phyloP scores from a whole-genome alignment of 2,329 filamentous ascomycete species.

The Colletotrichum navitas region DNA sequence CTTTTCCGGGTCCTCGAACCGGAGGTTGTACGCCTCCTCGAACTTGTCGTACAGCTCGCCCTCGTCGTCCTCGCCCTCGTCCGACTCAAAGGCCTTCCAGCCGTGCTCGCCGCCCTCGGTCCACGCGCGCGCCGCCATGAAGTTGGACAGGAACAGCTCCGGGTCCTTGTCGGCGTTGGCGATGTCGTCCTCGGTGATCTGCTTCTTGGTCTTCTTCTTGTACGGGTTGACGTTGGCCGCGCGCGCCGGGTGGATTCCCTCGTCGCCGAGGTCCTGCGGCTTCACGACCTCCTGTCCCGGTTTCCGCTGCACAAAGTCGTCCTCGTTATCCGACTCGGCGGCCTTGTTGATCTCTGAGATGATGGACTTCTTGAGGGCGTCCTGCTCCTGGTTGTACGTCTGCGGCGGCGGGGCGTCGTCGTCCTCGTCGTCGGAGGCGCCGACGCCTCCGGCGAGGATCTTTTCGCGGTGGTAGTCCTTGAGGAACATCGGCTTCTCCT shows the following conservation, averaged over 20 bases:
- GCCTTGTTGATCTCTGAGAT: constrained; percentile 83
- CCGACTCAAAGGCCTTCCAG: constrained; percentile 90
- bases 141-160: constrained; percentile 94
- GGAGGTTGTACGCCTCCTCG: constrained; percentile 93
- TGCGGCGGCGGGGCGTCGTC: constrained; percentile 61
- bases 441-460: constrained; percentile 78
- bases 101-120: constrained; percentile 72
- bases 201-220: constrained; percentile 54
- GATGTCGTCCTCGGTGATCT: constrained; percentile 72
- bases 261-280: constrained; percentile 44
- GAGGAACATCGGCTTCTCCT: constrained; percentile 87
- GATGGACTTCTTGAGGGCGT: constrained; percentile 81
- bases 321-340: constrained; percentile 64
- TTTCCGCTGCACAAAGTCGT: constrained; percentile 83
- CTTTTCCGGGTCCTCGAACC: constrained; percentile 92
- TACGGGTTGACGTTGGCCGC: constrained; percentile 53
- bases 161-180: constrained; percentile 87
- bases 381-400: constrained; percentile 92
- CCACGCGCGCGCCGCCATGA: constrained; percentile 93
- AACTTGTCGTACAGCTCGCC: constrained; percentile 79
- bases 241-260: constrained; percentile 70
- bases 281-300: constrained; percentile 55
- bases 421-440: constrained; percentile 70
- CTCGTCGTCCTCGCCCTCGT: constrained; percentile 82
- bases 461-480: constrained; percentile 94